These are phyloP conservation scores for Galerina marginata DNA, from an alignment of 768 basidiomycete species.

Conservation along the genomic window DNA sequence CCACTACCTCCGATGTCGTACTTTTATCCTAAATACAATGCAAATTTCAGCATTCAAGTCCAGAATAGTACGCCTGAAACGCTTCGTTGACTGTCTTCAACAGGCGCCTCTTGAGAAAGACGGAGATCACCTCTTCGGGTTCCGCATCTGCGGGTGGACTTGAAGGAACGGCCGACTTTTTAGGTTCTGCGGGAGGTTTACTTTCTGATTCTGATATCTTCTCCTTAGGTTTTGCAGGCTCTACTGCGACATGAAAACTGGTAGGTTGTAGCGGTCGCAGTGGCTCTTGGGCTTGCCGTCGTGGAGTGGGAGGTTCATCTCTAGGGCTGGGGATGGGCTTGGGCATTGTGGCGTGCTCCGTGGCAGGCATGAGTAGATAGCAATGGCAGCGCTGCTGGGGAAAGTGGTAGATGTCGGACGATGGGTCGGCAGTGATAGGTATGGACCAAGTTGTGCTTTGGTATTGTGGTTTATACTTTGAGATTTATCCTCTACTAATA, in stretches of 20 bases:
- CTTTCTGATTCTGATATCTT: constrained; percentile 8
- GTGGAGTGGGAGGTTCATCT: constrained; percentile 21
- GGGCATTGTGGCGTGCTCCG: constrained; percentile 21
- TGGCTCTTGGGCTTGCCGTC: constrained; percentile 12
- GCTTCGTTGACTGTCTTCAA: background rate
- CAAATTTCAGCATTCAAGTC: background rate
- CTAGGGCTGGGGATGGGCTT: constrained; percentile 15
- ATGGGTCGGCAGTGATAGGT: background rate
- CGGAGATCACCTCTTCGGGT: constrained; percentile 16
- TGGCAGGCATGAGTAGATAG: constrained; percentile 26
- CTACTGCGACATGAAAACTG: constrained; percentile 6
- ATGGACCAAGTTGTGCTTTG: constrained; percentile 5
- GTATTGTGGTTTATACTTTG: constrained; percentile 13
- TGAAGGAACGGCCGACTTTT: constrained; percentile 9
- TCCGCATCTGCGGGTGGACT: constrained; percentile 5
- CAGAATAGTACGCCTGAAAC: background rate
- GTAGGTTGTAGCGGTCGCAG: constrained; percentile 11
- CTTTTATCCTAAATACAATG: constrained; percentile 9
- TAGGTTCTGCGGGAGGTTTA: constrained; percentile 6
- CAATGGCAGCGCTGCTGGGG: constrained; percentile 1
- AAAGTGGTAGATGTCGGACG: constrained; percentile 5
- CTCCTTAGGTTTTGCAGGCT: constrained; percentile 12
- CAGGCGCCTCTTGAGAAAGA: background rate
- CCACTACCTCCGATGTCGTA: constrained; percentile 49
- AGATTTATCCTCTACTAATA: constrained; percentile 26